Percentiles rank a stretch among this genome's conserved stretches.
phyloP scores from a whole-genome alignment of 2,329 filamentous ascomycete genomes.

The Aphanoascus verrucosus region DNA sequence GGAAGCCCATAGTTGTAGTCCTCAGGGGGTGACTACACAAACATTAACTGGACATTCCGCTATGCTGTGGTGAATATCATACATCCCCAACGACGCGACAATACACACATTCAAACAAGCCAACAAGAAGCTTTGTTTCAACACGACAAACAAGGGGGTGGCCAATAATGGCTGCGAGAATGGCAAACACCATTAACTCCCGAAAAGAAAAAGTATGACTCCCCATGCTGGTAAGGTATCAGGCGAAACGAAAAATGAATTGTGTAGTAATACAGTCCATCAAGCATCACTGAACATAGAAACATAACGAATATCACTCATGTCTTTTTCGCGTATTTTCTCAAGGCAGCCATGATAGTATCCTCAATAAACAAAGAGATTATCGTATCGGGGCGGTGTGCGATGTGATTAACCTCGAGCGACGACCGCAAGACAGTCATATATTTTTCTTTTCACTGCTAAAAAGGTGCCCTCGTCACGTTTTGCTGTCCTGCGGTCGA shows the following conservation, averaged over 20 bases:
- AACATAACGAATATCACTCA: conserved; percentile 4
- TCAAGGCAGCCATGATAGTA: neutral
- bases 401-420: conserved; percentile 48
- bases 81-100: neutral
- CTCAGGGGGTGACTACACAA: conserved; percentile 6
- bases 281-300: neutral
- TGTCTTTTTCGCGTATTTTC: neutral
- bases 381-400: neutral
- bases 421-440: conserved; percentile 86
- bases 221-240: neutral
- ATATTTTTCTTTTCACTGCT: conserved; percentile 81
- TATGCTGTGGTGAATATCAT: conserved; percentile 2
- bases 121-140: conserved; percentile 6
- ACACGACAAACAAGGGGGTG: conserved; percentile 4
- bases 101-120: conserved; percentile 12
- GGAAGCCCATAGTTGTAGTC: neutral
- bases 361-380: neutral
- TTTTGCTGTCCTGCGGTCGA: conserved; percentile 34
- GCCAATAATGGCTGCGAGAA: conserved; percentile 3
- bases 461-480: conserved; percentile 61
- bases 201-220: conserved; percentile 4
- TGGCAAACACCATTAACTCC: conserved; percentile 12
- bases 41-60: conserved; percentile 1
- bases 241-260: neutral
- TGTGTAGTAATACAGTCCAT: conserved; percentile 6